Evolutionary conservation across 176 grass and related monocot species (phyloP).

Genomic region (Avena eriantha): DNA sequence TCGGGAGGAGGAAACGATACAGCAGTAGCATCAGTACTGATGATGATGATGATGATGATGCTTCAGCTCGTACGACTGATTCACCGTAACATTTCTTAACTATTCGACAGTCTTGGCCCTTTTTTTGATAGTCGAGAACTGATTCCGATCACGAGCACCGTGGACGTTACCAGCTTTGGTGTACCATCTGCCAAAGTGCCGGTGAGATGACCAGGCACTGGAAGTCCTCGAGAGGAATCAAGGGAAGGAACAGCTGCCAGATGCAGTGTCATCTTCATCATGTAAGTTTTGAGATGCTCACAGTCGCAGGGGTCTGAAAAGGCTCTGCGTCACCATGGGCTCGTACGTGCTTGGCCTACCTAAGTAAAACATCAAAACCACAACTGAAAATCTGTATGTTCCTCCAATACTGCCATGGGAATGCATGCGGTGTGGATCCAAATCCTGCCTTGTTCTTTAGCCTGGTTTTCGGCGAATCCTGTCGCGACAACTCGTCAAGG

Average conservation of each 20-base stretch:
- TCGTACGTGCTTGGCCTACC: conserved; percentile 47
- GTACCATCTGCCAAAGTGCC: conserved; percentile 27
- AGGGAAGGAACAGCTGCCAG: conserved; percentile 32
- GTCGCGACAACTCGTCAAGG: conserved; percentile 50
- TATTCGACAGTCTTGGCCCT: background rate
- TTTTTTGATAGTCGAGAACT: conserved; percentile 16
- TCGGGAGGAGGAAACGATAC: background rate
- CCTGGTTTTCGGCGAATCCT: conserved; percentile 22
- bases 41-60: conserved; percentile 7
- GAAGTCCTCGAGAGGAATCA: conserved; percentile 25
- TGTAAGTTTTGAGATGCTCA: conserved; percentile 34
- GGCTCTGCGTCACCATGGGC: conserved; percentile 36
- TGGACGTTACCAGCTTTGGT: conserved; percentile 31
- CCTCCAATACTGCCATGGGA: background rate
- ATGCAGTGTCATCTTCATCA: conserved; percentile 37
- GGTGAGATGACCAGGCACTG: conserved; percentile 48
- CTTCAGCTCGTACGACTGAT: background rate
- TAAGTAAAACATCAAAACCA: conserved; percentile 41
- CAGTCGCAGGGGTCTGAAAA: background rate
- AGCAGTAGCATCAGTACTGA: background rate
- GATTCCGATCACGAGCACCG: background rate
- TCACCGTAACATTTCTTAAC: background rate
- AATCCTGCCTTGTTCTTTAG: conserved; percentile 47
- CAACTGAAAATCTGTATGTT: conserved; percentile 22
- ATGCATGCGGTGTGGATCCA: conserved; percentile 41